Base-by-base conservation (phyloP, 495 filamentous ascomycete genomes). In the Aspergillus diversus region DNA sequence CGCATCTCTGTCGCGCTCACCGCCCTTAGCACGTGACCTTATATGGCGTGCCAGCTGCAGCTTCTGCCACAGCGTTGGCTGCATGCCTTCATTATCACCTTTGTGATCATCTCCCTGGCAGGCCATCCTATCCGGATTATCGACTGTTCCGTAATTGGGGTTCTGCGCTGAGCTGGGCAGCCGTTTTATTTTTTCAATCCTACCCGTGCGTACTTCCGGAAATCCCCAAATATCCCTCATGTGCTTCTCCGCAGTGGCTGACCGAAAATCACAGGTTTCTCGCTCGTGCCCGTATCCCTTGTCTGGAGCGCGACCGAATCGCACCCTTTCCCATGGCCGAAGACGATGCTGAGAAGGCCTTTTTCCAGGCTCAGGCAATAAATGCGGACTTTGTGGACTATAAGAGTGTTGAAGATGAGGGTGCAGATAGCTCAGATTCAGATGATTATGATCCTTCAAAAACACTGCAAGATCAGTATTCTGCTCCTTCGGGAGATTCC, bases 301-400 rank as follows among this genome's bases (percentile, higher is more conserved):
- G 33, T 61, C 56, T 39, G 47, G 34, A 62, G 35, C 59, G 55
- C 55, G 43, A 32, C 35, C 63, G 66, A 55, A 53, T 64, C 54
- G 55, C 60, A 57, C 33, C 63, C 53, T 54, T 66, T 57, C 63
- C 60, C 71, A 88, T 88, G 86, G 83, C 83, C 58, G 84, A 86
- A 68, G 76, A 83, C 64, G 84, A 87, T 66, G 80, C 84, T 56
- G 86, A 89, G 73, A 74, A 82, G 60, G 85, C 87, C 69, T 87
- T 89, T 69, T 80, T 79, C 58, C 81, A 86, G 69, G 83, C 80
- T 66, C 80, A 82, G 69, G 80, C 79, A 65, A 85, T 79, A 74
- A 75, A 74, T 59, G 62, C 76, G 71, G 81, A 81, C 59, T 77
- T 73, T 63, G 71, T 66, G 60, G 68, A 70, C 57, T 69, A 78